Conservation (phyloP, 2,329 filamentous ascomycete genomes). For the Talaromyces amestolkiae region DNA sequence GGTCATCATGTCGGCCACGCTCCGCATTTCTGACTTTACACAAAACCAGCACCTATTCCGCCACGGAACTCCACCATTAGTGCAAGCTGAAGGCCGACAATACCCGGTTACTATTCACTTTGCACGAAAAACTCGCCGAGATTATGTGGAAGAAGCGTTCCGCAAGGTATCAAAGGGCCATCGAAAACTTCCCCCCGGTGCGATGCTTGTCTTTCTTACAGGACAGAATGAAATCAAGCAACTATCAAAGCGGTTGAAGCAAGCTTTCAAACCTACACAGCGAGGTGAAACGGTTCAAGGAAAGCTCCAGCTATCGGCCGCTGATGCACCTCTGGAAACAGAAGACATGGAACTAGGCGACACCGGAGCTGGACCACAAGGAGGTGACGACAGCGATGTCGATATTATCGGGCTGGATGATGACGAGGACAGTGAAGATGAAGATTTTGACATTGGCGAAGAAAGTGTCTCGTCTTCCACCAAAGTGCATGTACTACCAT, state of each 20-base stretch:
- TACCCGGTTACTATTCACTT: constrained; percentile 90
- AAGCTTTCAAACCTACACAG: constrained; percentile 59
- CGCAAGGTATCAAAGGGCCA: constrained; percentile 84
- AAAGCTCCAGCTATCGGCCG: constrained; percentile 72
- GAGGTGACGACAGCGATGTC: constrained; percentile 57
- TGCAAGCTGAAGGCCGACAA: constrained; percentile 88
- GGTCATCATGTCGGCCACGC: constrained; percentile 96
- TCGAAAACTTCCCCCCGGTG: constrained; percentile 81
- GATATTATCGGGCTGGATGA: constrained; percentile 57
- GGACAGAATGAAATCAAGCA: constrained; percentile 87
- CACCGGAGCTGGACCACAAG: constrained; percentile 45
- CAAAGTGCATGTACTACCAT: constrained; percentile 80
- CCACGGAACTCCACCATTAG: constrained; percentile 69
- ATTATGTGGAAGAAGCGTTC: constrained; percentile 89
- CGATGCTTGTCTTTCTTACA: constrained; percentile 90
- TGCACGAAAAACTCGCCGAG: constrained; percentile 72
- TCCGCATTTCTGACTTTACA: constrained; percentile 86
- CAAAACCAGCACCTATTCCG: constrained; percentile 79
- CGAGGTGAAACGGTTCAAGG: constrained; percentile 55
- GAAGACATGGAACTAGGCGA: constrained; percentile 82
- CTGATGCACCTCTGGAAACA: constrained; percentile 73
- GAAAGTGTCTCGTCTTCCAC: constrained; percentile 59
- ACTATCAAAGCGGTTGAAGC: constrained; percentile 74
- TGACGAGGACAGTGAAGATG: constrained; percentile 52
- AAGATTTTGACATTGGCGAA: constrained; percentile 67